Conservation (phyloP, 192 early-diverging fungal genomes). For the Jimgerdemannia flammicorona region DNA sequence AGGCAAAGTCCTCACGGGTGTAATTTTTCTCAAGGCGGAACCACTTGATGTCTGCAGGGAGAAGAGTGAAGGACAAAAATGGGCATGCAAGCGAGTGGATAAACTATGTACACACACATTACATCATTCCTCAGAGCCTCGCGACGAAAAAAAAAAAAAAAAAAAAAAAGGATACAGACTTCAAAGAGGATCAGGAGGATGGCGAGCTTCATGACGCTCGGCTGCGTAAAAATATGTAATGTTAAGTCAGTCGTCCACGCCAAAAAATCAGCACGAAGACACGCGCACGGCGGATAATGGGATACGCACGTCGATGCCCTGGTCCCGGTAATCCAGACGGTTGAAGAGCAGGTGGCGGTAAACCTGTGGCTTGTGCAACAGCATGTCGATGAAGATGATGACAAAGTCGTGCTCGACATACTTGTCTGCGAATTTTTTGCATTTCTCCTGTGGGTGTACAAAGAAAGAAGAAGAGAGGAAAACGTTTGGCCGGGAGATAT, state of each 20-base stretch:
- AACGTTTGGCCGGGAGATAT: neutral
- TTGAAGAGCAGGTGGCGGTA: constrained; percentile 88
- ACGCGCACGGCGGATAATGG: neutral
- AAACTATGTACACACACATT: too few relatives aligned
- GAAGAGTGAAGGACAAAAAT: too few relatives aligned
- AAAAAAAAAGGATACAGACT: constrained; percentile 53
- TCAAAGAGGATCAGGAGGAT: constrained; percentile 84
- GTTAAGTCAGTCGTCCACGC: neutral
- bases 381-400: constrained; percentile 89
- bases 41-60: constrained; percentile 75
- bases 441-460: constrained; percentile 42
- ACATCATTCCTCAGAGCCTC: too few relatives aligned
- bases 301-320: constrained; percentile 6
- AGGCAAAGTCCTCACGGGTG: constrained; percentile 47
- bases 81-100: too few relatives aligned
- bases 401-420: constrained; percentile 90
- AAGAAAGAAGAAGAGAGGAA: neutral
- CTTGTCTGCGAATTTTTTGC: constrained; percentile 84
- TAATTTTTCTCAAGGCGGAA: constrained; percentile 76
- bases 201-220: constrained; percentile 67
- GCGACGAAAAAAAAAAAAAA: constrained; percentile 9
- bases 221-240: constrained; percentile 38
- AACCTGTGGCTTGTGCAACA: constrained; percentile 80
- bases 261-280: too few relatives aligned
- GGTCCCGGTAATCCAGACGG: constrained; percentile 34